Evolutionary conservation across 1,284 basidiomycete species (phyloP), one percentile per base, ranked within the genome.

Genomic region (Entoloma clypeatum): DNA sequence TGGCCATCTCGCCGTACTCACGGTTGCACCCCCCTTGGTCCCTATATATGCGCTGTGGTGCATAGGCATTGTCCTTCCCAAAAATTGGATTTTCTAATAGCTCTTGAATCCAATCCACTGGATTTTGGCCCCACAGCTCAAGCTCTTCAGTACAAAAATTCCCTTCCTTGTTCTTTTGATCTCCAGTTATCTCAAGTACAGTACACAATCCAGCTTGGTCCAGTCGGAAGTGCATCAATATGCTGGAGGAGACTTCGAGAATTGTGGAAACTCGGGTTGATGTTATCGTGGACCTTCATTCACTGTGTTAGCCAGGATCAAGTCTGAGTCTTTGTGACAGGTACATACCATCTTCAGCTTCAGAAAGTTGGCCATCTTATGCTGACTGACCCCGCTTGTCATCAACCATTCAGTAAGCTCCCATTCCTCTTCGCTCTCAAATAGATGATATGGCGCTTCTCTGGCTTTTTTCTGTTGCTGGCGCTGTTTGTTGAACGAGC

Each of bases 201-300:
- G n/a, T 34, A 26, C 48, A 52, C 7, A 27, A n/a, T 38, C 51
- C 43, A 52, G 32, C 25, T 18, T 19, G 48, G 44, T 6, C 45
- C 41, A 4, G 16, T 3, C 2, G 39, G 48, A n/a, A 52, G 39
- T 6, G 14, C 5, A 26, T 52, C 36, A 32, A 52, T 48, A 1
- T 5, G 24, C 18, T 48, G 10, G 2, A 46, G 17, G 1, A 52
- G 19, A 17, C 43, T 42, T 0, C 29, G 21, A 9, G 19, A 21
- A 25, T 48, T 52, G 29, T 44, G 39, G 25, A 49, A 52, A 7
- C 31, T 21, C 3, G 41, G 43, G 5, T 51, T 30, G 1, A 30
- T 14, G 16, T 24, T 32, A 3, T 47, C 30, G 2, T n/a, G 16
- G 23, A 52, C 41, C 50, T 49, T 7, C 14, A 5, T 11, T n/a